phyloP scores from a whole-genome alignment of 1,284 basidiomycete species.

The Rhodotorula sp. region DNA sequence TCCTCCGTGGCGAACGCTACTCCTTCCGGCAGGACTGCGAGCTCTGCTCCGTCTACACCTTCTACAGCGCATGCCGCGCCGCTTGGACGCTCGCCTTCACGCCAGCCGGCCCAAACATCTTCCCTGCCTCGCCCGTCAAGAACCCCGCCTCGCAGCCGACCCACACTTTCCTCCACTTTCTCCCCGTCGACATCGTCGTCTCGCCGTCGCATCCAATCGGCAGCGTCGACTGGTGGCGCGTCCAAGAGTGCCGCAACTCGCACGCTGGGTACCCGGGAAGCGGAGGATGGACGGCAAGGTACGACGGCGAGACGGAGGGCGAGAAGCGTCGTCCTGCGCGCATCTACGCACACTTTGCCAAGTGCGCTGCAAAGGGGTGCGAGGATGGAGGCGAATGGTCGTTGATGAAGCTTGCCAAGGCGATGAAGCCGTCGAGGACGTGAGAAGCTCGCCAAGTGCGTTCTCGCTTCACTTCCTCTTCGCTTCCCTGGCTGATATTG shows the following conservation, averaged over 20 bases:
- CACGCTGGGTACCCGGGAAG: not conserved
- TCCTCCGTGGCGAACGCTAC: not conserved
- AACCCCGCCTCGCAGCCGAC: not conserved
- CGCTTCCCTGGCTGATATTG: not conserved
- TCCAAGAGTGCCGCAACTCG: not conserved
- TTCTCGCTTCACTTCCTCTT: not conserved
- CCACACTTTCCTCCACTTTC: constrained; percentile 15
- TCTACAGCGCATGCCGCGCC: not conserved
- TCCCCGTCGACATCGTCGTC: constrained; percentile 15
- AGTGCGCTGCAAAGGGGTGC: constrained; percentile 6
- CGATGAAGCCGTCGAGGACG: not conserved
- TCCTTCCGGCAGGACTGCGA: constrained; percentile 7
- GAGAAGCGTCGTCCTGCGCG: constrained; percentile 1
- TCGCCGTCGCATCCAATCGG: not conserved
- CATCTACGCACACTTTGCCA: constrained; percentile 10
- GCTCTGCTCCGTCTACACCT: constrained; percentile 2
- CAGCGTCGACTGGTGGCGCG: constrained; percentile 6
- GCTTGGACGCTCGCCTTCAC: not conserved
- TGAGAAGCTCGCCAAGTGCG: not conserved
- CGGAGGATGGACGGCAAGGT: constrained; percentile 11
- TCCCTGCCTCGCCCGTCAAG: not conserved
- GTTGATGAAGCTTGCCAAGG: constrained; percentile 12
- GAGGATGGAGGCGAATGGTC: constrained; percentile 10
- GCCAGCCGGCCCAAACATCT: not conserved
- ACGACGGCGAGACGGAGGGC: not conserved